These are phyloP conservation scores for Xanthoparmelia taractica DNA, from an alignment of 495 filamentous ascomycete genomes.

Conservation along the genomic window DNA sequence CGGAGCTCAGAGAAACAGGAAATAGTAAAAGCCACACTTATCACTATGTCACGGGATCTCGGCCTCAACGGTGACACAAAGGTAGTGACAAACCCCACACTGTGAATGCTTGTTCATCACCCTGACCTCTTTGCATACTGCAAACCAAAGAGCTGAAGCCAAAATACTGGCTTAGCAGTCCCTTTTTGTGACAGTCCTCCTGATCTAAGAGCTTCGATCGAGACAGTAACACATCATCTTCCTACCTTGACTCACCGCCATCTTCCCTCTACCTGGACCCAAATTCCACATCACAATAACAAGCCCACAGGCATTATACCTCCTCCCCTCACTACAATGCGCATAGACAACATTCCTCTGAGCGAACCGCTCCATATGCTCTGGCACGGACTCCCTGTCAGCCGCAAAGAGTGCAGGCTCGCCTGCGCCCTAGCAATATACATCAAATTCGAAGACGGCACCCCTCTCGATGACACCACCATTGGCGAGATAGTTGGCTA, in stretches of 20 bases:
- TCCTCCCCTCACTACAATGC: not conserved
- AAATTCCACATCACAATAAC: not conserved
- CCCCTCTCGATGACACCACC: not conserved
- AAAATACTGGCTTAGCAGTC: not conserved
- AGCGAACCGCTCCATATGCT: not conserved
- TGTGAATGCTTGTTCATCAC: not conserved
- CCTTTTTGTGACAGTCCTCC: not conserved
- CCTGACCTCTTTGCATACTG: not conserved
- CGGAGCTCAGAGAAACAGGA: not conserved
- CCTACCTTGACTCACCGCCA: too few relatives aligned
- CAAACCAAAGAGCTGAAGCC: not conserved
- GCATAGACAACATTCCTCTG: too few relatives aligned
- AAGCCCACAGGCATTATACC: not conserved
- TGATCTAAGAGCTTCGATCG: not conserved
- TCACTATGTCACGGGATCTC: not conserved
- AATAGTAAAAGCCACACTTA: not conserved
- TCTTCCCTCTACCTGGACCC: not conserved
- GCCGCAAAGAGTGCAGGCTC: not conserved
- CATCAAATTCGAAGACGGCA: not conserved
- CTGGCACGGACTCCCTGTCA: not conserved
- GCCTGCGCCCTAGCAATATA: not conserved
- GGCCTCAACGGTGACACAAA: not conserved
- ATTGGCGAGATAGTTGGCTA: not conserved
- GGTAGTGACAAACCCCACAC: not conserved
- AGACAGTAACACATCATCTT: not conserved